A percentile compares a stretch with the other conserved stretches of the same genome.
Evolutionary conservation across 73 alveolate species (phyloP).

Genomic region (Tetrahymena borealis): DNA sequence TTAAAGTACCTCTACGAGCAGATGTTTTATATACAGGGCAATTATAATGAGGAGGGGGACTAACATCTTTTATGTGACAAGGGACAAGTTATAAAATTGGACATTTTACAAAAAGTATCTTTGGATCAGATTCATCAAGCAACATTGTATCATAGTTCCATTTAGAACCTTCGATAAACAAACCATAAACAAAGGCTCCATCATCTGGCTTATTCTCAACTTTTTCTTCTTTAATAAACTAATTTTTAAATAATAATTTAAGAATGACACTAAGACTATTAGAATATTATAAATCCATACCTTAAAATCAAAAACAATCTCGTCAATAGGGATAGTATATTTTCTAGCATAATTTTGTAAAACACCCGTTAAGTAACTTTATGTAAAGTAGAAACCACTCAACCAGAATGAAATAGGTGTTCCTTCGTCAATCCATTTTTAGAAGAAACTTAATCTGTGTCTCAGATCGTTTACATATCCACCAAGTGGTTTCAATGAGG

Average conservation of each 20-base stretch:
- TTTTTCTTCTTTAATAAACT: constrained; percentile 57
- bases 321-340: constrained; percentile 96
- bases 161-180: constrained; percentile 96
- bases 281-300: no score
- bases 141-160: constrained; percentile 88
- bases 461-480: constrained; percentile 84
- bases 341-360: constrained; percentile 98
- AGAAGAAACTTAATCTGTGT: constrained; percentile 85
- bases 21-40: constrained; percentile 83
- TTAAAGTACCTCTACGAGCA: constrained; percentile 85
- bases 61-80: constrained; percentile 65
- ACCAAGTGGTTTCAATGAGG: constrained; percentile 96
- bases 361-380: constrained; percentile 98
- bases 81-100: constrained; percentile 98
- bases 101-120: constrained; percentile 93
- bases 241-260: no score
- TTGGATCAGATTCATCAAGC: constrained; percentile 92
- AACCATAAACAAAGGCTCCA: constrained; percentile 94
- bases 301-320: constrained; percentile 88
- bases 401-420: constrained; percentile 96
- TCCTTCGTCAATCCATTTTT: constrained; percentile 89
- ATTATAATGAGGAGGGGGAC: constrained; percentile 72
- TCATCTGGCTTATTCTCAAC: constrained; percentile 80
- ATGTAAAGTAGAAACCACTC: constrained; percentile 97
- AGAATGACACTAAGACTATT: no score